Conservation (phyloP, 257 asterid species). For the Solanum chiquidenum region DNA sequence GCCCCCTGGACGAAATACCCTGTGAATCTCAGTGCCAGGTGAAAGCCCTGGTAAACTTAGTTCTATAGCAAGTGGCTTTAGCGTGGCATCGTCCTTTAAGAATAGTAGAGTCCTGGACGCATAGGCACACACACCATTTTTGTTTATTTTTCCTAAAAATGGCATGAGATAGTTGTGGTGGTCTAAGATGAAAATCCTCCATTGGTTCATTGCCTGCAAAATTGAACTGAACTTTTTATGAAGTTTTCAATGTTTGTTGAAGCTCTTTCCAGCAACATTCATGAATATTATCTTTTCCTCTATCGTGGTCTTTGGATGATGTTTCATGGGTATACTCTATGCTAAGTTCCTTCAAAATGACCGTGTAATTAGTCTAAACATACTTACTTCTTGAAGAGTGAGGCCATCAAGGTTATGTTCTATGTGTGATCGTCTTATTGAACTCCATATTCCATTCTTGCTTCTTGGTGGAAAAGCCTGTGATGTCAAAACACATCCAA, state of each 20-base stretch:
- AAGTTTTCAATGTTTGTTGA: background rate
- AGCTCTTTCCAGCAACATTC: background rate
- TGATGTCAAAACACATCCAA: background rate
- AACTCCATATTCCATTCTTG: slow-evolving; percentile 24
- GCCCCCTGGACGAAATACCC: slow-evolving; percentile 30
- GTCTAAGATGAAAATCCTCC: slow-evolving; percentile 39
- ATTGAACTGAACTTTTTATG: background rate
- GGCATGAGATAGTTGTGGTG: slow-evolving; percentile 49
- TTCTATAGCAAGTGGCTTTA: slow-evolving; percentile 43
- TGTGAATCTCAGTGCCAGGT: slow-evolving; percentile 8
- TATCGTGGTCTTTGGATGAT: background rate
- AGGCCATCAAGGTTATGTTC: slow-evolving; percentile 32
- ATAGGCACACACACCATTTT: slow-evolving; percentile 20
- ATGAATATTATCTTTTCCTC: background rate
- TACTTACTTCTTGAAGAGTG: slow-evolving; percentile 26
- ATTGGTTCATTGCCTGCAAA: slow-evolving; percentile 38
- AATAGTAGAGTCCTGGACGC: slow-evolving; percentile 43
- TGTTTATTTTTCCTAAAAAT: slow-evolving; percentile 19
- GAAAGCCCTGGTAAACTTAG: slow-evolving; percentile 27
- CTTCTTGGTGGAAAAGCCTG: slow-evolving; percentile 37
- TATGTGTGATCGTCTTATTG: slow-evolving; percentile 26
- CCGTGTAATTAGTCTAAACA: background rate
- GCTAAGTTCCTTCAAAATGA: background rate
- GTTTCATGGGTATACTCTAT: background rate
- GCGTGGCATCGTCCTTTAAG: slow-evolving; percentile 31